Base-by-base conservation (phyloP, 306 rosid species). In the Vicia faba region DNA sequence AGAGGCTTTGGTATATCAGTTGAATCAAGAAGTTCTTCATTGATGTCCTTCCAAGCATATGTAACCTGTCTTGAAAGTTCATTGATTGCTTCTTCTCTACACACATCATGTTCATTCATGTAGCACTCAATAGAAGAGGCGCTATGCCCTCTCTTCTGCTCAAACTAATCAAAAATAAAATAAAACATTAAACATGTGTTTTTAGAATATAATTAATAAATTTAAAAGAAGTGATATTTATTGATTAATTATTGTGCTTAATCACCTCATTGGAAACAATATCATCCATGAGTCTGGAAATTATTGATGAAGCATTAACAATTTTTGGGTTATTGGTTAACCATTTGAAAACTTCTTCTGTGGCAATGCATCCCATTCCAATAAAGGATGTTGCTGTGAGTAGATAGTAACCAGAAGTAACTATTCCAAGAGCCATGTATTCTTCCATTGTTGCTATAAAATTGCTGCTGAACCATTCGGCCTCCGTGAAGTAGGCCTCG, bases 101-200 rank as follows among this genome's bases (percentile, higher is more conserved):
- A 40, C 7, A 23, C 59, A 16, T 49, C 49, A 29, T 64, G 5
- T 64, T 73, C 13, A 0, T 53, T 64, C 57, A 73, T 73, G 25
- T 73, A 73, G 2, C 77, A 73, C 5, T 73, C 71, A 11, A 73
- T 6, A 40, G 43, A 23, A 63, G 77, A 73, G 3, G 25, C 77
- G 53, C 11, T 57, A 6, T 73, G 77, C 12, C 70, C 77, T 62
- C 77, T 59, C 45, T 59, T 1, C 14, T 59, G 44, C 28, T 59
- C 64, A 59, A 59, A 59, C 63, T 57, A 57, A 56, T 56, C 1
- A 29, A 56, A 29, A 7, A 57, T n/a, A 57, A 55, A 26, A 51
- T 0, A 20, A 20, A 19, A 3, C 4, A 23, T 23, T 5, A 53
- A 12, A 26, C 16, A 55, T 11, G 8, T 25, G 5, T n/a, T 1